Conservation (phyloP, 805 yeast species). For the Clavispora fructus region DNA sequence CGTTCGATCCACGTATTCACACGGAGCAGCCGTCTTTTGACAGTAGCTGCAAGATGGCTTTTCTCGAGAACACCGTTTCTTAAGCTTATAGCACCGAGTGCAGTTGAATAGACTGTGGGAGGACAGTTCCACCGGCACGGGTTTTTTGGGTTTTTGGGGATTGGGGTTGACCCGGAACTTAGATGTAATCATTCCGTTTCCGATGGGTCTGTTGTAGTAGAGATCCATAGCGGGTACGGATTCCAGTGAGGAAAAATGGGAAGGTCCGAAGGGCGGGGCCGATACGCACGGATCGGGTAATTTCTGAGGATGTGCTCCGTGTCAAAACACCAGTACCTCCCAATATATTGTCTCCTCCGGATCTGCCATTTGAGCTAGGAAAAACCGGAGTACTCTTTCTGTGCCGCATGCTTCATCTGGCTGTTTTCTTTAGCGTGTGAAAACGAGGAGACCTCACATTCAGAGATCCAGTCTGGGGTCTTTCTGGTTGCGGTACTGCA, state of each 20-base stretch:
- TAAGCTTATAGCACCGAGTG: conserved; percentile 35
- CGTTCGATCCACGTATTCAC: conserved; percentile 32
- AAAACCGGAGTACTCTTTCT: too few relatives aligned
- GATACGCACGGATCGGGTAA: not conserved
- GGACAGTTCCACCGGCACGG: conserved; percentile 1
- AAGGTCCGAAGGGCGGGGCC: not conserved
- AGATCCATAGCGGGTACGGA: conserved; percentile 23
- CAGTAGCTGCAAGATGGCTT: conserved; percentile 37
- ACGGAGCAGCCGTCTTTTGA: conserved; percentile 27
- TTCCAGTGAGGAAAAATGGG: not conserved
- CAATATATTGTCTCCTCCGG: too few relatives aligned
- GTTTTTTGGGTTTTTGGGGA: not conserved
- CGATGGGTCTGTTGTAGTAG: conserved; percentile 34
- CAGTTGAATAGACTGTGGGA: conserved; percentile 36
- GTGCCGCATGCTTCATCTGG: too few relatives aligned
- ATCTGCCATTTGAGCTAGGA: too few relatives aligned
- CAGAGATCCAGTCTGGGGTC: too few relatives aligned
- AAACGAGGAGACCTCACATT: too few relatives aligned
- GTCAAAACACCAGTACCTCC: too few relatives aligned
- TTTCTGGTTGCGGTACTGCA: too few relatives aligned
- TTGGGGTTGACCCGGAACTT: conserved; percentile 24
- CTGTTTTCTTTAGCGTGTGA: too few relatives aligned
- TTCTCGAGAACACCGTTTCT: conserved; percentile 37
- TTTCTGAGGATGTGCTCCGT: not conserved
- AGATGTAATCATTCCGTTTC: conserved; percentile 34